Base-by-base conservation (phyloP, 2,329 filamentous ascomycete species). In the Scleromitrula shiraiana region DNA sequence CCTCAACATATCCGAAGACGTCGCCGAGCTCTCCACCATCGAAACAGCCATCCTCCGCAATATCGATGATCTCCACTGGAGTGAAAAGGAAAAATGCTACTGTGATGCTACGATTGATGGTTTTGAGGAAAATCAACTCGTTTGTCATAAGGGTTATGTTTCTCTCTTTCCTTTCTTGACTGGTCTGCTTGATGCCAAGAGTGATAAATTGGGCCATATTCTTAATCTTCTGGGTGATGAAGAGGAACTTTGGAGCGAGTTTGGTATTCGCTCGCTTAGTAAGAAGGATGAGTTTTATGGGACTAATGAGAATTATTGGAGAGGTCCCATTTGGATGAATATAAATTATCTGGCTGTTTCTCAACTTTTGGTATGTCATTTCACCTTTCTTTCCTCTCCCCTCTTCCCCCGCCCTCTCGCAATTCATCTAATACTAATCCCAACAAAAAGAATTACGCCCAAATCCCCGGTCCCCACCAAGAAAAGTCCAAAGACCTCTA, bases 81-180 rank as follows among this genome's bases (percentile, higher is more conserved):
- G 83, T 15, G 78, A 87, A 47, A 75, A 83, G 58, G 77, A 83
- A 3, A 81, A 87, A 49, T 86, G 85, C 53, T 98, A 89, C 71
- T 98, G 93, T 65, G 93, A 98, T 65, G 88, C 89, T 1, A 96
- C 88, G 0, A 85, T 98, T 51, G 91, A 98, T 60, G 89, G 89
- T 52, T 98, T 87, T 63, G 93, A 98, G 66, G 93, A 98, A 68
- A 83, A 88, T 61, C 67, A 76, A 29, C 82, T 93, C 17, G 88
- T 96, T 35, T 98, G 93, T 70, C 93, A 97, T 71, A 95, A 95
- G 68, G 93, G 93, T 17, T 98, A 98, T 63, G 81, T 97, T 57
- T 93, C 88, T 19, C 74, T 98, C 23, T 93, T 95, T 67, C 93
- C 93, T 1, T 95, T 97, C 74, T 69, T 97, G 56, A 80, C 88